A percentile compares a stretch with the other conserved stretches of the same genome.
phyloP scores from a whole-genome alignment of 805 yeast species.

The Candida ascalaphidarum region DNA sequence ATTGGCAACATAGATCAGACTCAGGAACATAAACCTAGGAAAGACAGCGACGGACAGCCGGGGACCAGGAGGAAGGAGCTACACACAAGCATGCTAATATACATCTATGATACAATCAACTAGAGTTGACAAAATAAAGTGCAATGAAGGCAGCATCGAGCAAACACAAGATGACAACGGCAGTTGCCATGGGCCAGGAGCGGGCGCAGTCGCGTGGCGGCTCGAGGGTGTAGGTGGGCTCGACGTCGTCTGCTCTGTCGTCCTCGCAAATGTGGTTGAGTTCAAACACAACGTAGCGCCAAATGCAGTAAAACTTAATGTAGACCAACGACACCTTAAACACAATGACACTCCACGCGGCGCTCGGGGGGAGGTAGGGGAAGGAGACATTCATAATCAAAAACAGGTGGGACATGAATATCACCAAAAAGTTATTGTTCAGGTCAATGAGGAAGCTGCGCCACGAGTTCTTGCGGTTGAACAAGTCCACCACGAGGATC shows the following conservation, averaged over 20 bases:
- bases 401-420: constrained; percentile 27
- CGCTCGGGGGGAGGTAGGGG: constrained; percentile 5
- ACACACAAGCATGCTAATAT: no score
- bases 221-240: constrained; percentile 1
- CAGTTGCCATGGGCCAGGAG: no score
- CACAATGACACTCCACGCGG: constrained; percentile 2
- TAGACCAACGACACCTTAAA: constrained; percentile 15
- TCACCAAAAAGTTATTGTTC: constrained; percentile 27
- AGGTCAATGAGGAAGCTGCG: constrained; percentile 11
- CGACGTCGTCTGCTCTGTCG: constrained; percentile 4
- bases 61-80: no score
- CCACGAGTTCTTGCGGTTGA: constrained; percentile 1
- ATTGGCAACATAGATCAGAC: no score
- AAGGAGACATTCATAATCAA: constrained; percentile 14
- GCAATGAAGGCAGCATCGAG: neutral
- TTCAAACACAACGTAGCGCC: constrained; percentile 24
- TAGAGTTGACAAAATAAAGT: no score
- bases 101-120: no score
- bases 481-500: constrained; percentile 7
- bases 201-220: neutral
- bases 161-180: neutral
- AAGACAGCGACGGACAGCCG: no score
- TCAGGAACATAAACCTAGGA: no score
- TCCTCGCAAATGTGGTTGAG: constrained; percentile 8
- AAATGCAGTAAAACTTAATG: constrained; percentile 25